A percentile compares a stretch with the other conserved stretches of the same genome.
These are phyloP conservation scores for Grigorovia yakushimaensis DNA, from an alignment of 805 yeast genomes.

Conservation along the genomic window DNA sequence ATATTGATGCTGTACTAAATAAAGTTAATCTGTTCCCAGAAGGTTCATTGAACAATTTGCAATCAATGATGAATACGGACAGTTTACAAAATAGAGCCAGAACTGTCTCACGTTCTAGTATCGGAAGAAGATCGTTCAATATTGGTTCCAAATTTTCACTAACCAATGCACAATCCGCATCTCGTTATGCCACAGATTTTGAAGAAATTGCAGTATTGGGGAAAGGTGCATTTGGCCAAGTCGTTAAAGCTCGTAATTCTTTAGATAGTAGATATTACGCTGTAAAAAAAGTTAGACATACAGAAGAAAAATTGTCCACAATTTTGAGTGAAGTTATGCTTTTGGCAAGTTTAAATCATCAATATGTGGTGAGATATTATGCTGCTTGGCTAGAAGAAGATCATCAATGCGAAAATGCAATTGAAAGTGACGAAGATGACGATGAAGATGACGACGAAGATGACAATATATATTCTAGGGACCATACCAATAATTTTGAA, in stretches of 20 bases:
- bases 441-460: slow-evolving; percentile 10
- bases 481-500: neutral
- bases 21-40: slow-evolving; percentile 20
- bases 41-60: slow-evolving; percentile 1
- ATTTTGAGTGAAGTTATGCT: slow-evolving; percentile 87
- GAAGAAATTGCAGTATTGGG: slow-evolving; percentile 91
- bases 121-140: slow-evolving; percentile 34
- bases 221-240: slow-evolving; percentile 95
- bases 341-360: slow-evolving; percentile 85
- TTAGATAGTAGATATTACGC: slow-evolving; percentile 95
- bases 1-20: slow-evolving; percentile 34
- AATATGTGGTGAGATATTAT: slow-evolving; percentile 89
- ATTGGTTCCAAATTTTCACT: slow-evolving; percentile 29
- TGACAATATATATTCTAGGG: too few relatives aligned
- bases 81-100: slow-evolving; percentile 6
- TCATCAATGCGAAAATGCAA: slow-evolving; percentile 28
- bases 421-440: slow-evolving; percentile 28
- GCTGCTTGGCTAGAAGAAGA: slow-evolving; percentile 96
- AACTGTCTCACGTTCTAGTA: slow-evolving; percentile 18
- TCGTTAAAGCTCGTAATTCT: slow-evolving; percentile 89
- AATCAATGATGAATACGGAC: neutral
- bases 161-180: slow-evolving; percentile 30
- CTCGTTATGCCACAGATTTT: slow-evolving; percentile 85
- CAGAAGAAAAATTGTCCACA: slow-evolving; percentile 66
- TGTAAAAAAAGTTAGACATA: slow-evolving; percentile 79